Percentiles rank a stretch among this genome's conserved stretches.
phyloP scores from a whole-genome alignment of 1,284 basidiomycete species.

The Apiotrichum mycotoxinovorans region DNA sequence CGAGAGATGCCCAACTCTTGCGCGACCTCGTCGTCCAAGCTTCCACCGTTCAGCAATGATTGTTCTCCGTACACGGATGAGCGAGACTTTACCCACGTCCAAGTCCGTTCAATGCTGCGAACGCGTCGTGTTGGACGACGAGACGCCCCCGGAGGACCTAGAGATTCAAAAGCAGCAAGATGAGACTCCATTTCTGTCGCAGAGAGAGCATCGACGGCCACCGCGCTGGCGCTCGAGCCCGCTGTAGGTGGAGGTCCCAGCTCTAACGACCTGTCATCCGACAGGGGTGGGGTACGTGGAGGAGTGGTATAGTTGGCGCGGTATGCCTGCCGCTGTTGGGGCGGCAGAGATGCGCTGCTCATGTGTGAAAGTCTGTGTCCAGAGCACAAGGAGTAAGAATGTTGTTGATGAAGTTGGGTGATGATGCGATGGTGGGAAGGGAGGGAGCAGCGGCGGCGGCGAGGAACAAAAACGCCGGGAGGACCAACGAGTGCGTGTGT shows the following conservation, averaged over 20 bases:
- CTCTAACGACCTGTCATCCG: conserved; percentile 7
- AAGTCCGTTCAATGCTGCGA: conserved; percentile 20
- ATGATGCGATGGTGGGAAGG: not conserved
- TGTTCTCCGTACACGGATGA: conserved; percentile 20
- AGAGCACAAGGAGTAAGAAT: not conserved
- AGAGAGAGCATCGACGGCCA: conserved; percentile 11
- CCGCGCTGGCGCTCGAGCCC: conserved; percentile 17
- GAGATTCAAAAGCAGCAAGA: conserved; percentile 12
- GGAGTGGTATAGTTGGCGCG: not conserved
- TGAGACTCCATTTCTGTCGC: conserved; percentile 20
- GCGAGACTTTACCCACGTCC: conserved; percentile 23
- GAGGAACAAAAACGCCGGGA: not conserved
- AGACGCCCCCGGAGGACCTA: conserved; percentile 19
- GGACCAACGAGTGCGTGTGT: too few species aligned
- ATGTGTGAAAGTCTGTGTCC: not conserved
- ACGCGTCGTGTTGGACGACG: conserved; percentile 19
- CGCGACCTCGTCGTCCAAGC: conserved; percentile 6
- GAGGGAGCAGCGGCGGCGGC: not conserved
- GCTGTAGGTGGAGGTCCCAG: conserved; percentile 11
- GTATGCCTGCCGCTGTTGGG: conserved; percentile 6
- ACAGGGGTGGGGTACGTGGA: not conserved
- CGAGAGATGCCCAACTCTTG: not conserved
- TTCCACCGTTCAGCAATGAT: conserved; percentile 6
- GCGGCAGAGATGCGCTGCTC: conserved; percentile 8
- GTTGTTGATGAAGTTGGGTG: not conserved